phyloP scores from a whole-genome alignment of 441 rosid species.

The Pelargonium fulgidum region DNA sequence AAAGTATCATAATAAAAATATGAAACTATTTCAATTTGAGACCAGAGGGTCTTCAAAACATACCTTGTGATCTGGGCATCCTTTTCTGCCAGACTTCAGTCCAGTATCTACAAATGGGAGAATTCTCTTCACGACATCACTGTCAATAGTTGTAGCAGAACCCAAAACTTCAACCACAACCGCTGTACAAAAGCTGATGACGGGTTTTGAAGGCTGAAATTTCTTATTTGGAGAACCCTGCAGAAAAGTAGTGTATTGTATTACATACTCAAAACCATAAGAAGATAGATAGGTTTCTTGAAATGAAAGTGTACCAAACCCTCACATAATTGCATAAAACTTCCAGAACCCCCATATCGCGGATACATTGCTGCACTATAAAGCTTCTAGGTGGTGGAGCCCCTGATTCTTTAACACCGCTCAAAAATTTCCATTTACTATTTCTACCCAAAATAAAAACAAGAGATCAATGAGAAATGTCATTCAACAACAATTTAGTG shows the following conservation, averaged over 20 bases:
- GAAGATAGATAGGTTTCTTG: constrained; percentile 11
- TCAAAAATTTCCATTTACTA: constrained; percentile 87
- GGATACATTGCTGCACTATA: constrained; percentile 81
- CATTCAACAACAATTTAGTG: not conserved
- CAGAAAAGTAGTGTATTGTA: constrained; percentile 19
- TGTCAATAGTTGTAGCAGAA: constrained; percentile 47
- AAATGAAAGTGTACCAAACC: not conserved
- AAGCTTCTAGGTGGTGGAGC: constrained; percentile 85
- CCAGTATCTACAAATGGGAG: constrained; percentile 79
- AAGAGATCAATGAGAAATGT: constrained; percentile 6
- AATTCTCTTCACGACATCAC: constrained; percentile 66
- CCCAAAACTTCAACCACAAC: constrained; percentile 75
- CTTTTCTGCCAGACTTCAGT: constrained; percentile 53
- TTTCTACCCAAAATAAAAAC: constrained; percentile 40
- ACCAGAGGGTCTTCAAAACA: constrained; percentile 12
- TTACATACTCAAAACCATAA: constrained; percentile 11
- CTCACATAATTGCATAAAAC: constrained; percentile 81
- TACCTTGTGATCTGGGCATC: constrained; percentile 80
- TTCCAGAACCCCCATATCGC: constrained; percentile 83
- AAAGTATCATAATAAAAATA: not conserved
- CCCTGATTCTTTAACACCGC: constrained; percentile 76
- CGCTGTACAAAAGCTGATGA: constrained; percentile 75
- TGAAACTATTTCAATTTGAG: not conserved
- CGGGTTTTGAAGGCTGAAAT: constrained; percentile 55
- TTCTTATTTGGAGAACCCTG: constrained; percentile 79